These are phyloP conservation scores for Phytophthora idaei DNA, from an alignment of 352 stramenopile species.

Conservation along the genomic window DNA sequence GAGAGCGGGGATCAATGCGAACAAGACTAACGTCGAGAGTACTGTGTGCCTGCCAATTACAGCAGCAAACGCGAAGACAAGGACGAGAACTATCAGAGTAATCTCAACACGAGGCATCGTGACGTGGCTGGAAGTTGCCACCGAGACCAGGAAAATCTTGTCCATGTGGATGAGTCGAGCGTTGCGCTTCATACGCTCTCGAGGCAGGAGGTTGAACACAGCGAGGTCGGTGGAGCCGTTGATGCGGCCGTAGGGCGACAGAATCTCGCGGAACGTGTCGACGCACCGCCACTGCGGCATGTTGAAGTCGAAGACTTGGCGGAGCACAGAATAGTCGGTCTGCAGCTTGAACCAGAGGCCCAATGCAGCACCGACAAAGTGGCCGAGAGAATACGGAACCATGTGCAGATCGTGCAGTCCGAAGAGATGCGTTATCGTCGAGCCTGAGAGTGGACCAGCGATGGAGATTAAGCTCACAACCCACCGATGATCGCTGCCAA, in stretches of 20 bases:
- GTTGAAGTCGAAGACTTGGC: conserved; percentile 52
- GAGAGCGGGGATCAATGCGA: conserved; percentile 4
- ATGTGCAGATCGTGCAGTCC: conserved; percentile 32
- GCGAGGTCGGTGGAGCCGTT: conserved; percentile 52
- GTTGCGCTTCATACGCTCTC: conserved; percentile 54
- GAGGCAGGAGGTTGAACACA: conserved; percentile 57
- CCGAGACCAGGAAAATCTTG: conserved; percentile 61
- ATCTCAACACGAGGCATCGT: conserved; percentile 34
- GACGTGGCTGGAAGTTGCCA: conserved; percentile 53
- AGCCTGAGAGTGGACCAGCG: conserved; percentile 59
- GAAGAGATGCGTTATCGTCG: conserved; percentile 34
- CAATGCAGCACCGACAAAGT: conserved; percentile 34
- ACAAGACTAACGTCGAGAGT: conserved; percentile 1
- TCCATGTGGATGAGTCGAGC: conserved; percentile 52
- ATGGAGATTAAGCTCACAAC: conserved; percentile 62
- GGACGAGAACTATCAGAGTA: conserved; percentile 9
- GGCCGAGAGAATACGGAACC: conserved; percentile 32
- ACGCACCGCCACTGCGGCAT: conserved; percentile 62
- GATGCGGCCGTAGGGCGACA: conserved; percentile 46
- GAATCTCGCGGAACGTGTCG: conserved; percentile 32
- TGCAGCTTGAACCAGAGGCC: conserved; percentile 55
- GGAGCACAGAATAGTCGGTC: conserved; percentile 40
- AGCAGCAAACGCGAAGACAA: conserved; percentile 12
- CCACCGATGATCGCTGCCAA: conserved; percentile 61
- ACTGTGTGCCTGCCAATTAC: conserved; percentile 2